phyloP scores from a whole-genome alignment of 129 eudicot species.

The Escallonia herrerae region DNA sequence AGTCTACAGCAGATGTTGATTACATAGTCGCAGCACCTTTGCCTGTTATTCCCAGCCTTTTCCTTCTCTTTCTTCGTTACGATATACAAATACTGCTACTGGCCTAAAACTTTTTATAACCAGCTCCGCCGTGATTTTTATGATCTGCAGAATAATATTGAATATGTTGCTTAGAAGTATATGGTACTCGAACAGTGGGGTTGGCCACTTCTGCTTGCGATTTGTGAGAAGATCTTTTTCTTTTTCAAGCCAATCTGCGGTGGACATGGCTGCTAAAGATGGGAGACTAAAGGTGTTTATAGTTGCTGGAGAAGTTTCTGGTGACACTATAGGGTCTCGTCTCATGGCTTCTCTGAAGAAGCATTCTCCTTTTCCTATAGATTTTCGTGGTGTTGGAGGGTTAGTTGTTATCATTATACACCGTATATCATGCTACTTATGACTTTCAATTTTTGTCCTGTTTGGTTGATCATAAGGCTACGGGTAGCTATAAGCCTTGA shows the following conservation, averaged over 20 bases:
- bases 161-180: slow-evolving; percentile 29
- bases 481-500: too few relatives aligned
- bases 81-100: neutral
- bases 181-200: slow-evolving; percentile 17
- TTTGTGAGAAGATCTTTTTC: slow-evolving; percentile 34
- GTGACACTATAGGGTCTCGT: slow-evolving; percentile 71
- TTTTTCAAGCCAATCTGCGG: slow-evolving; percentile 36
- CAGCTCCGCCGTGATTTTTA: slow-evolving; percentile 1
- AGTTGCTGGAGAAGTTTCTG: slow-evolving; percentile 97
- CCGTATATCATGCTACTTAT: neutral
- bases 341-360: slow-evolving; percentile 61
- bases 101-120: slow-evolving; percentile 10
- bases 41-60: neutral
- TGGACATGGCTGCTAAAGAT: slow-evolving; percentile 65
- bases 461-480: too few relatives aligned
- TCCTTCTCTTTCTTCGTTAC: neutral
- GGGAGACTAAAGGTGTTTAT: slow-evolving; percentile 88
- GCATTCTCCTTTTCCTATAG: slow-evolving; percentile 70
- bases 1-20: too few relatives aligned
- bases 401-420: slow-evolving; percentile 7
- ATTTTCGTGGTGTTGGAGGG: slow-evolving; percentile 88
- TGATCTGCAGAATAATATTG: slow-evolving; percentile 24
- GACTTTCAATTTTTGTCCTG: too few relatives aligned
- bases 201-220: slow-evolving; percentile 4
- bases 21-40: too few relatives aligned